Evolutionary conservation across 2,329 filamentous ascomycete genomes (phyloP).

Genomic region (Pseudocercospora macadamiae): DNA sequence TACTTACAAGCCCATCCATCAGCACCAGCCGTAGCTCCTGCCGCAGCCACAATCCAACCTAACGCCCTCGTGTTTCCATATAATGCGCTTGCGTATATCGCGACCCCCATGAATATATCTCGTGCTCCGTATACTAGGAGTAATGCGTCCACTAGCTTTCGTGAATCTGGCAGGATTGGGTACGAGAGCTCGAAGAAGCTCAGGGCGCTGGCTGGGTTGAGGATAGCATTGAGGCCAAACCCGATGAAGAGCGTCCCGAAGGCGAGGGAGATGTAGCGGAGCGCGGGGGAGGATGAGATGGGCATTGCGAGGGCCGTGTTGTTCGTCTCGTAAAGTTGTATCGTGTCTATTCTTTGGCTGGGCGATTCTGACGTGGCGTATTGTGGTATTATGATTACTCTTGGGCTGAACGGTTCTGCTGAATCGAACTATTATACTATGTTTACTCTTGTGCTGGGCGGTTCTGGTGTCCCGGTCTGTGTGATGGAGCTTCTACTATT

Average conservation of each 20-base stretch:
- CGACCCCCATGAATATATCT: slow-evolving; percentile 54
- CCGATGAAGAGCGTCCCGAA: slow-evolving; percentile 38
- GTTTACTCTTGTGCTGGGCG: too few relatives aligned
- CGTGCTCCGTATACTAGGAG: slow-evolving; percentile 53
- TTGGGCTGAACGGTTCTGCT: too few relatives aligned
- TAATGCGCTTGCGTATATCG: slow-evolving; percentile 43
- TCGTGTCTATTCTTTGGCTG: too few relatives aligned
- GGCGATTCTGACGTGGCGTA: too few relatives aligned
- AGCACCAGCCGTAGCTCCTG: slow-evolving; percentile 46
- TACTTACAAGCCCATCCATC: slow-evolving; percentile 51
- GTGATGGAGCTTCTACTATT: too few relatives aligned
- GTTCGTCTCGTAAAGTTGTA: too few relatives aligned
- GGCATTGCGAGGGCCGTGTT: too few relatives aligned
- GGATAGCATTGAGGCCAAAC: slow-evolving; percentile 47
- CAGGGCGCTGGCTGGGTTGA: slow-evolving; percentile 41
- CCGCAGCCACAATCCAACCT: slow-evolving; percentile 49
- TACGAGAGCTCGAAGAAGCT: slow-evolving; percentile 43
- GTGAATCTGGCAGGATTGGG: slow-evolving; percentile 37
- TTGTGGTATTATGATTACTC: too few relatives aligned
- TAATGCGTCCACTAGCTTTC: slow-evolving; percentile 48
- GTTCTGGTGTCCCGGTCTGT: too few relatives aligned
- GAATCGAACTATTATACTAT: too few relatives aligned
- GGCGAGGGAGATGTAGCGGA: slow-evolving; percentile 10
- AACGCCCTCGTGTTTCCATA: slow-evolving; percentile 45
- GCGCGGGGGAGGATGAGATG: slow-evolving; percentile 10